Conservation (phyloP, 2,329 filamentous ascomycete species). For the Cryphonectria japonica region DNA sequence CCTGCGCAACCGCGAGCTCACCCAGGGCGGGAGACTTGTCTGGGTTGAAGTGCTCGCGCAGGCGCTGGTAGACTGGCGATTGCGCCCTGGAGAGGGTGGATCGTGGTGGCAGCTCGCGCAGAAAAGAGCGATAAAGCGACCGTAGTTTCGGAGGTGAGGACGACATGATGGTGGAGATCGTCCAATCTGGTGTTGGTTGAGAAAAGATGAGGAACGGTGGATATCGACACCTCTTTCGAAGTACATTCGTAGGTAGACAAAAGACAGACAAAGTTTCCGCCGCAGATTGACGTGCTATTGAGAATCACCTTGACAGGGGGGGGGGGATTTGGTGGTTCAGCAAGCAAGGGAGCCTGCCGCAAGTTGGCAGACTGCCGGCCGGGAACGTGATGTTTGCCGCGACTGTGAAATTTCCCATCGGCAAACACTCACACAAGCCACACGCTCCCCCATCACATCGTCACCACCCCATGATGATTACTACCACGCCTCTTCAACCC, state of each 20-base stretch:
- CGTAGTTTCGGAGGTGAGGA: conserved; percentile 58
- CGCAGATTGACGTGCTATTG: neutral
- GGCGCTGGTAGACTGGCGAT: conserved; percentile 70
- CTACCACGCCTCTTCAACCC: neutral
- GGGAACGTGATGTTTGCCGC: conserved; percentile 20
- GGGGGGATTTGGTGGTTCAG: neutral
- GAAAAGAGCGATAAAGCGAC: conserved; percentile 82
- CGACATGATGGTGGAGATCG: conserved; percentile 35
- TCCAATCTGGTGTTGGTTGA: neutral
- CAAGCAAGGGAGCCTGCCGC: conserved; percentile 18
- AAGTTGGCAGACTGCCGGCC: neutral
- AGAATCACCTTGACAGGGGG: conserved; percentile 12
- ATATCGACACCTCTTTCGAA: neutral
- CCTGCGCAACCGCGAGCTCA: conserved; percentile 47
- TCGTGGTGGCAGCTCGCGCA: conserved; percentile 84
- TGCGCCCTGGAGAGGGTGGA: conserved; percentile 58
- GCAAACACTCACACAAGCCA: neutral
- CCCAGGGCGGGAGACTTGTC: conserved; percentile 27
- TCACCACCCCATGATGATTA: conserved; percentile 11
- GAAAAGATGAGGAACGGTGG: neutral
- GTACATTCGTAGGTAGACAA: neutral
- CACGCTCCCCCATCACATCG: conserved; percentile 5
- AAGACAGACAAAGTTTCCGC: conserved; percentile 9
- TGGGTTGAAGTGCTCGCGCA: conserved; percentile 65
- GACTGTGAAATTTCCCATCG: conserved; percentile 23